phyloP scores from a whole-genome alignment of 2,329 filamentous ascomycete genomes.

The Fusarium udum region DNA sequence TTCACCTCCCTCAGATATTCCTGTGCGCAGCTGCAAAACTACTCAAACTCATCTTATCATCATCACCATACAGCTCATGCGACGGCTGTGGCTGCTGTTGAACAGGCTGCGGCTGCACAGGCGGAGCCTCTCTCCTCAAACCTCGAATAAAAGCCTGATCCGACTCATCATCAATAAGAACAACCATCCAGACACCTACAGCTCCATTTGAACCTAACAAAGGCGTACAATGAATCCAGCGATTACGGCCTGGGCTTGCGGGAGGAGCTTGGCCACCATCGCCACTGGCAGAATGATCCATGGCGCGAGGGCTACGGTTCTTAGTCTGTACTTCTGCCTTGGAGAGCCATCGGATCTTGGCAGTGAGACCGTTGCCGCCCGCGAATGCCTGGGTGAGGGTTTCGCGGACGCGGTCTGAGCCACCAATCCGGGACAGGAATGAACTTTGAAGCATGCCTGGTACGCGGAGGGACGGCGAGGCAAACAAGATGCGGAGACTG shows the following conservation, averaged over 20 bases:
- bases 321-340: conserved; percentile 23
- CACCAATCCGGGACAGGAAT: conserved; percentile 64
- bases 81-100: background rate
- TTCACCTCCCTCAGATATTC: background rate
- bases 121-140: conserved; percentile 24
- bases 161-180: conserved; percentile 73
- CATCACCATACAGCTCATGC: conserved; percentile 5
- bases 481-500: conserved; percentile 73
- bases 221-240: conserved; percentile 83
- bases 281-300: conserved; percentile 49
- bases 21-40: conserved; percentile 36
- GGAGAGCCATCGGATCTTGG: conserved; percentile 75
- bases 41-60: conserved; percentile 35
- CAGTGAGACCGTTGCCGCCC: conserved; percentile 76
- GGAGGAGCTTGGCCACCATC: conserved; percentile 23
- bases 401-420: conserved; percentile 57
- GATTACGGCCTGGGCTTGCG: conserved; percentile 60
- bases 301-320: background rate
- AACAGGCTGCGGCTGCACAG: conserved; percentile 15
- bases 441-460: conserved; percentile 73
- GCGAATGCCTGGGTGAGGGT: conserved; percentile 67
- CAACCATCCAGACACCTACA: conserved; percentile 82
- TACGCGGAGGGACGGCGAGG: conserved; percentile 72
- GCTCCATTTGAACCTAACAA: conserved; percentile 71
- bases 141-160: conserved; percentile 16